These are phyloP conservation scores for Dactylis glomerata DNA, from an alignment of 176 grass and related monocot genomes.

Conservation along the genomic window DNA sequence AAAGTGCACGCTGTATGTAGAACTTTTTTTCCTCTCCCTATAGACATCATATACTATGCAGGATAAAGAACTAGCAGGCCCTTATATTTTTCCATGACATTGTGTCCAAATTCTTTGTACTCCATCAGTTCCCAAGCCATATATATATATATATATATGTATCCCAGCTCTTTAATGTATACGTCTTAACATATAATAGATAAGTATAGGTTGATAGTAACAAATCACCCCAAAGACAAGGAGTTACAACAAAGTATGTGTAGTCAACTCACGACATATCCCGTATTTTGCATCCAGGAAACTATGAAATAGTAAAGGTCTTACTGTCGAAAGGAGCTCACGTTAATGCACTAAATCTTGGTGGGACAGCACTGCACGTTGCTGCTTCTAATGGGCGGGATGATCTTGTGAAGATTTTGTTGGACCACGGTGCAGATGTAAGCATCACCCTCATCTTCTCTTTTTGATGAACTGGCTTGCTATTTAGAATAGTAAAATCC, in stretches of 20 bases:
- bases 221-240: not conserved
- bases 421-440: slow-evolving; percentile 25
- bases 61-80: not conserved
- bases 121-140: not conserved
- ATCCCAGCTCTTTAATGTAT: not conserved
- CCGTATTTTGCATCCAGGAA: slow-evolving; percentile 7
- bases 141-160: not conserved
- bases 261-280: not conserved
- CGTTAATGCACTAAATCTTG: not conserved
- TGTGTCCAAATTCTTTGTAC: not conserved
- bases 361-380: slow-evolving; percentile 15
- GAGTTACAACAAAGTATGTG: not conserved
- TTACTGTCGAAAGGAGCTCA: slow-evolving; percentile 28
- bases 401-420: slow-evolving; percentile 28
- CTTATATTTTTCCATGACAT: not conserved
- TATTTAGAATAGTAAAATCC: not conserved
- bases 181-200: not conserved
- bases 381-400: not conserved
- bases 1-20: not conserved
- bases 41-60: not conserved
- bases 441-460: not conserved
- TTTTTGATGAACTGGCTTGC: not conserved
- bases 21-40: not conserved
- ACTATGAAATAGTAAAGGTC: slow-evolving; percentile 22
- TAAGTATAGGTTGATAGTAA: not conserved